Evolutionary conservation across 2,329 filamentous ascomycete species (phyloP), one percentile per base, ranked within the genome.

Genomic region (Cordyceps militaris): DNA sequence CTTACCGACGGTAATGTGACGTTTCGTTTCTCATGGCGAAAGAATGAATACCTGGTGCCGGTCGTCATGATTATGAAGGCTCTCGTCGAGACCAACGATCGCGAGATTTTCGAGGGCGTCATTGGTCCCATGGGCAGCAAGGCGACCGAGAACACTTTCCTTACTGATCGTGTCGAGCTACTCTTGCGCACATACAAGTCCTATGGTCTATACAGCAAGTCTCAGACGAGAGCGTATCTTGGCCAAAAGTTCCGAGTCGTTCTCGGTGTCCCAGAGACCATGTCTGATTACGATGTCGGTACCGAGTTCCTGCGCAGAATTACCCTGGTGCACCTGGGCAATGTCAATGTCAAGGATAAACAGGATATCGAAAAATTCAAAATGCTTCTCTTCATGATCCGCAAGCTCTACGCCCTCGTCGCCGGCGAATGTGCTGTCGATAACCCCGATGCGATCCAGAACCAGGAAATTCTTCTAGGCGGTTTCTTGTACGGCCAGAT

Each of bases 51-150:
- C 68, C 83, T 99, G n/a, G 83, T 99, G 2, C 94, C 94, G 1
- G 89, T 91, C 61, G 86, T 97, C 81, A 97, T 99, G 93, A 85
- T 99, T 34, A 75, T 99, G 63, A 99, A 97, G 76, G 93, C 94
- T 1, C 77, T 99, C 51, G 83, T 94, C 2, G 93, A 99, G 71
- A 99, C 94, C 16, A 99, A 96, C 69, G 94, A 99, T 69, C 85
- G 91, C 58, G 92, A 97, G 69, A 94, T 99, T 46, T 97, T 95
- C 60, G 92, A 97, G 72, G 89, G 88, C n/a, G 76, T 99, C 53
- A 87, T 97, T 48, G 93, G 93, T 38, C 79, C 84, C 28, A 81
- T 84, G 59, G 84, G 84, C 30, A 92, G 89, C 30, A 87, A 91
- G 69, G 88, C 88, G 8, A 79, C 89, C 36, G 80, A 89, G 57